Base-by-base conservation (phyloP, 2,329 filamentous ascomycete species). In the Fusarium aywerte region DNA sequence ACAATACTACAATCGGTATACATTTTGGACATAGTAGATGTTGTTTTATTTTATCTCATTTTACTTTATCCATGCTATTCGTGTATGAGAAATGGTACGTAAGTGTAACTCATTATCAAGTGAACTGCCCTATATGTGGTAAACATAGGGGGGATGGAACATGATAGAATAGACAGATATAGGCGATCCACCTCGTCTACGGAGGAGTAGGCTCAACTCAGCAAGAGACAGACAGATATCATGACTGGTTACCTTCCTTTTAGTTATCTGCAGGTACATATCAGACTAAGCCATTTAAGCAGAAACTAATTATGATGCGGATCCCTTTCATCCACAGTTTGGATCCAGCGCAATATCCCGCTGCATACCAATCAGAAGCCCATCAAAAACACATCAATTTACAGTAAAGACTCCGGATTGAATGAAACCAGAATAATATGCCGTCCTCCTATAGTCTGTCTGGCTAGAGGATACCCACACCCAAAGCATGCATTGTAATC, bases 331-430 rank as follows among this genome's bases (percentile, higher is more conserved):
- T 63, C 60, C 60, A 58, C 59, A 64, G 29, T n/a, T 45, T 53
- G 50, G 60, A 60, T 53, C 65, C 65, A 67, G 50, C 33, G 59
- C 45, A 68, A 67, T 65, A 62, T 67, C 65, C 65, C 55, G 36
- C 55, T 61, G 40, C 64, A 66, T 68, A 29, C 65, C 65, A 68
- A 66, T 54, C 56, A 68, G 38, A 21, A 42, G 20, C 21, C 55
- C 39, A 50, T 50, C 40, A 29, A 45, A n/a, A 25, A 49, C 6
- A 16, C 7, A 49, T 49, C 45, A 49, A 25, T 49, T 45, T 47
- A 48, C 51, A 66, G 45, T 57, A 48, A 57, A 51, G 29, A 56
- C 40, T 47, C 50, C 45, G 50, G 29, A 40, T 42, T 62, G 62
- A 57, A 62, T 62, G 62, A 57, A 62, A 66, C 62, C 36, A 61